Conservation (phyloP, 2,329 filamentous ascomycete genomes). For the Colletotrichum acutatum region DNA sequence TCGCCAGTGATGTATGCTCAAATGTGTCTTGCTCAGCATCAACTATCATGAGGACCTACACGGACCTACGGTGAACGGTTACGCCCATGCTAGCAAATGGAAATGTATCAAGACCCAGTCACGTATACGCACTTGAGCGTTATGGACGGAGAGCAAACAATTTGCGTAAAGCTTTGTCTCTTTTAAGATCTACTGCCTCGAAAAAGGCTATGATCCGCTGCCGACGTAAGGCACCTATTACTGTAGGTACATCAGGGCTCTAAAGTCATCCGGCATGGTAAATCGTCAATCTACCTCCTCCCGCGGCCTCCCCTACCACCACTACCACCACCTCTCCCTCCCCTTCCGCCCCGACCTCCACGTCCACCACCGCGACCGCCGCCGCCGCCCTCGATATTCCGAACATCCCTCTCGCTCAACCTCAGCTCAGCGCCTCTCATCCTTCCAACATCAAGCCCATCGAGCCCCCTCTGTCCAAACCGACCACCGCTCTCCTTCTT, state of each 20-base stretch:
- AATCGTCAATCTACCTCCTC: neutral
- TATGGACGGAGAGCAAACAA: neutral
- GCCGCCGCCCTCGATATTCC: constrained; percentile 70
- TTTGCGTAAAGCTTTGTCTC: neutral
- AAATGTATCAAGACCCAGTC: too few relatives aligned
- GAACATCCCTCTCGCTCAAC: constrained; percentile 81
- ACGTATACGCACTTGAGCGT: neutral
- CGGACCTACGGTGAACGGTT: too few relatives aligned
- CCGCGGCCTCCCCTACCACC: constrained; percentile 49
- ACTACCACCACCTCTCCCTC: constrained; percentile 49
- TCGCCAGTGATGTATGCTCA: neutral
- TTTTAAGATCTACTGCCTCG: neutral
- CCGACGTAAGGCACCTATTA: neutral
- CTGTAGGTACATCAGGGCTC: neutral
- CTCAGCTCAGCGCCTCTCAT: constrained; percentile 83
- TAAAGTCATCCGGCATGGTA: neutral
- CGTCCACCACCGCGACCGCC: constrained; percentile 28
- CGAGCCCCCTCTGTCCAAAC: constrained; percentile 67
- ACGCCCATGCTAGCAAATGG: too few relatives aligned
- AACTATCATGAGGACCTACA: too few relatives aligned
- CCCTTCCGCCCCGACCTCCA: constrained; percentile 39
- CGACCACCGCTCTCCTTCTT: constrained; percentile 53
- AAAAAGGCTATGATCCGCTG: neutral
- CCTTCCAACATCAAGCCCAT: constrained; percentile 81
- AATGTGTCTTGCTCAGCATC: too few relatives aligned